Evolutionary conservation across 2,329 filamentous ascomycete species (phyloP), one percentile per base, ranked within the genome.

Genomic region (Alternaria atra): DNA sequence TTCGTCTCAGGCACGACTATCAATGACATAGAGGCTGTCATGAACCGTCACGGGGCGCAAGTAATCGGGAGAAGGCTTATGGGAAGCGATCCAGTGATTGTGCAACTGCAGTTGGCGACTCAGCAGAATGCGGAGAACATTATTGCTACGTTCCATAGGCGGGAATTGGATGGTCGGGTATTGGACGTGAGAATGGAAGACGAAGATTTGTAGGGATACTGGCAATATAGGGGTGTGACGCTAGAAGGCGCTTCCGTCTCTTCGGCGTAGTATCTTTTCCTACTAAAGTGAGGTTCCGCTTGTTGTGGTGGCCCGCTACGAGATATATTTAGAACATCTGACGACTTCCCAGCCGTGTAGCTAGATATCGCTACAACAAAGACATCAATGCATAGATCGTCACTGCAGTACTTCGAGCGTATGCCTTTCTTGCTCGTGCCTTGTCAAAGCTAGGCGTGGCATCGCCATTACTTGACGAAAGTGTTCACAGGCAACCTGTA

Each of bases 401-500:
- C 30, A 34, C 34, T 25, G 29, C 17, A 23, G 13, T 8, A n/a
- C 30, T 25, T 5, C 20, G 6, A 25, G 20, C 12, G 10, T 25
- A 23, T 6, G 15, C 20, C 25, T 1, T 34, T 48, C 8, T 25
- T 17, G 17, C 8, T 6, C n/a, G 30, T 48, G 30, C 34, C 8
- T 17, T 30, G 17, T 20, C 25, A 20, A 5, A 6, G n/a, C n/a
- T 3, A 32, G 44, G 30, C 44, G 29, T 47, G 17, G 15, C 40
- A 27, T 43, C 23, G 23, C 42, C 27, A 17, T 46, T 47, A 78
- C 56, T 73, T 74, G 27, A 77, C 64, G 52, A 77, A 78, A 3
- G 71, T 78, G 52, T 78, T 78, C 2, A 78, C 69, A 9, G 75
- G 75, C 42, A 77, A 59, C 25, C 74, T 61, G 47, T 78, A 78